Evolutionary conservation across 441 rosid genomes (phyloP).

Genomic region (Raphanus hybrid): DNA sequence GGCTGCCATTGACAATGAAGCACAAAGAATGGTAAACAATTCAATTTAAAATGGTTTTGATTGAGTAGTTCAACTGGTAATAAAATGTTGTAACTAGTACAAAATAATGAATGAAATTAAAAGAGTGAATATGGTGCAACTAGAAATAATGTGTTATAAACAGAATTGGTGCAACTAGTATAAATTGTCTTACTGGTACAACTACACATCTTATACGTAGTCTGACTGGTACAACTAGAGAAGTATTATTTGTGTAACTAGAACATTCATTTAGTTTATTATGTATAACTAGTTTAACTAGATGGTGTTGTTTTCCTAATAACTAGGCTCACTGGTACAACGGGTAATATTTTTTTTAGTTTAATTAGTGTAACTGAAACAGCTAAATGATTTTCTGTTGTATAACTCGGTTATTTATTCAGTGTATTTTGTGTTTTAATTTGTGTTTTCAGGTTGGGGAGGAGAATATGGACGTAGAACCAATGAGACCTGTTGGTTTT

Average conservation of each 20-base stretch:
- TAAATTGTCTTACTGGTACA: background rate
- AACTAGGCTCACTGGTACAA: background rate
- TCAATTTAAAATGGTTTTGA: slow-evolving; percentile 1
- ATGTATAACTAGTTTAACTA: too few relatives aligned
- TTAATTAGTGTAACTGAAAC: background rate
- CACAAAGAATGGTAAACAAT: background rate
- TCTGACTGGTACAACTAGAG: background rate
- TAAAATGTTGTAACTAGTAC: too few relatives aligned
- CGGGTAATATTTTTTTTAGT: background rate
- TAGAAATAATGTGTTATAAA: too few relatives aligned
- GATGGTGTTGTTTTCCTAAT: too few relatives aligned
- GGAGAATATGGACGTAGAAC: background rate
- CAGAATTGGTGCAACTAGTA: too few relatives aligned
- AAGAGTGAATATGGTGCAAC: too few relatives aligned
- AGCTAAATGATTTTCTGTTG: too few relatives aligned
- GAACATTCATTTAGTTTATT: too few relatives aligned
- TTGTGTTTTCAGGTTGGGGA: background rate
- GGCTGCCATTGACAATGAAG: background rate
- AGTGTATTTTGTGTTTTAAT: background rate
- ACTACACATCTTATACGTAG: background rate
- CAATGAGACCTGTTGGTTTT: background rate
- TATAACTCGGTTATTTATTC: background rate
- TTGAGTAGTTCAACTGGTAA: too few relatives aligned
- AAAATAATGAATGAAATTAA: too few relatives aligned
- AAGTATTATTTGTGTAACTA: background rate